These are phyloP conservation scores for Xylaria sp. DNA, from an alignment of 2,329 filamentous ascomycete genomes.

Conservation along the genomic window DNA sequence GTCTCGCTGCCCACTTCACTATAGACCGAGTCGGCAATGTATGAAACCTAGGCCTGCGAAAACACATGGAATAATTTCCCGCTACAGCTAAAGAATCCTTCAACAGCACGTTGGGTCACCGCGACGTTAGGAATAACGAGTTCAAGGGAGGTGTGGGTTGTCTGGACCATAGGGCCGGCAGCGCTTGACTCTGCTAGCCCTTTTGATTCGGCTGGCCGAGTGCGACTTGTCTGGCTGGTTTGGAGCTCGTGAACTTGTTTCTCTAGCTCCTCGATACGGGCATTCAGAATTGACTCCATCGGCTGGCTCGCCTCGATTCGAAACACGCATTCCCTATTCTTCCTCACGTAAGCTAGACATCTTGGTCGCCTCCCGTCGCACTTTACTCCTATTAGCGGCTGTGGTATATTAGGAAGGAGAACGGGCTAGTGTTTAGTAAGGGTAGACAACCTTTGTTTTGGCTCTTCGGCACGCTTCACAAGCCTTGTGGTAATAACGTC, in stretches of 20 bases:
- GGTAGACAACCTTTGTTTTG: conserved; percentile 12
- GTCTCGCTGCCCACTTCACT: not conserved
- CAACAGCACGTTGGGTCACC: not conserved
- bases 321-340: not conserved
- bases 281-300: not conserved
- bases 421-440: not conserved
- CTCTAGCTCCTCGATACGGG: conserved; percentile 9
- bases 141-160: not conserved
- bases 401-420: not conserved
- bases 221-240: not conserved
- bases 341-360: not conserved
- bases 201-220: not conserved
- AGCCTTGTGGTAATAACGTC: not conserved
- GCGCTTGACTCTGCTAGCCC: not conserved
- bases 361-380: conserved; percentile 13
- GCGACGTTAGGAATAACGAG: not conserved
- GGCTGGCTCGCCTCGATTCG: conserved; percentile 4
- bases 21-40: not conserved
- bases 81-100: conserved; percentile 9
- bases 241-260: conserved; percentile 5
- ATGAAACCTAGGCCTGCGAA: conserved; percentile 7
- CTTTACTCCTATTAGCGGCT: conserved; percentile 2
- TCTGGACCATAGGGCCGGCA: not conserved
- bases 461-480: conserved; percentile 8
- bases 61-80: conserved; percentile 19